Evolutionary conservation across 148 eudicot species (phyloP).

Genomic region (Spergularia marina): DNA sequence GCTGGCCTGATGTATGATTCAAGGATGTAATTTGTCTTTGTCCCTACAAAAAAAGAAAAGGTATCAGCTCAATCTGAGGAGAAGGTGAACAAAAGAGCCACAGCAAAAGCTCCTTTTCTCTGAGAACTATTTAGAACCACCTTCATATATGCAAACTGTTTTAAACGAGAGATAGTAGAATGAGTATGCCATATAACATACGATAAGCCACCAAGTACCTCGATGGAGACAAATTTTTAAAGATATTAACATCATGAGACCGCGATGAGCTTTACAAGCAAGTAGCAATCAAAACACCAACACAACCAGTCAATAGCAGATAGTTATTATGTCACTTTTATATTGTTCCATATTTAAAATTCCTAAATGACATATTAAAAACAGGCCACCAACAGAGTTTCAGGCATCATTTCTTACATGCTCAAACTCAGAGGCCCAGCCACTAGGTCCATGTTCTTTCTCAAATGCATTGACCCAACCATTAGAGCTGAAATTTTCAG

Average conservation of each 20-base stretch:
- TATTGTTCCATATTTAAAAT: not conserved
- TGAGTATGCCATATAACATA: not conserved
- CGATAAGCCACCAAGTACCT: not conserved
- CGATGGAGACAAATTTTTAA: not conserved
- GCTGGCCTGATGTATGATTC: conserved; percentile 55
- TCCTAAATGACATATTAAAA: not conserved
- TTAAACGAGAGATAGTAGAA: not conserved
- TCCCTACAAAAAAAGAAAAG: conserved; percentile 43
- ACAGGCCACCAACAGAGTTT: not conserved
- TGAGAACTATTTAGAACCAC: not conserved
- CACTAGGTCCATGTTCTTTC: conserved; percentile 73
- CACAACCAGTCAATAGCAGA: not conserved
- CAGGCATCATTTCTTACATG: conserved; percentile 51
- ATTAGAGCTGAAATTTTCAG: conserved; percentile 52
- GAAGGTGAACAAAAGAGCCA: not conserved
- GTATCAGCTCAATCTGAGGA: conserved; percentile 13
- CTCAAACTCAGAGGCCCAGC: conserved; percentile 98
- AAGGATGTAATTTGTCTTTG: conserved; percentile 56
- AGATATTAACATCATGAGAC: not conserved
- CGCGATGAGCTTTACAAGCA: not conserved
- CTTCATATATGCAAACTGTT: not conserved
- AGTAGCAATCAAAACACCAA: not conserved
- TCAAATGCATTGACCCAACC: conserved; percentile 84
- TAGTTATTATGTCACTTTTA: not conserved
- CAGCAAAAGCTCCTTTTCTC: not conserved